These are phyloP conservation scores for Trichoderma sp. DNA, from an alignment of 2,329 filamentous ascomycete genomes.

Conservation along the genomic window DNA sequence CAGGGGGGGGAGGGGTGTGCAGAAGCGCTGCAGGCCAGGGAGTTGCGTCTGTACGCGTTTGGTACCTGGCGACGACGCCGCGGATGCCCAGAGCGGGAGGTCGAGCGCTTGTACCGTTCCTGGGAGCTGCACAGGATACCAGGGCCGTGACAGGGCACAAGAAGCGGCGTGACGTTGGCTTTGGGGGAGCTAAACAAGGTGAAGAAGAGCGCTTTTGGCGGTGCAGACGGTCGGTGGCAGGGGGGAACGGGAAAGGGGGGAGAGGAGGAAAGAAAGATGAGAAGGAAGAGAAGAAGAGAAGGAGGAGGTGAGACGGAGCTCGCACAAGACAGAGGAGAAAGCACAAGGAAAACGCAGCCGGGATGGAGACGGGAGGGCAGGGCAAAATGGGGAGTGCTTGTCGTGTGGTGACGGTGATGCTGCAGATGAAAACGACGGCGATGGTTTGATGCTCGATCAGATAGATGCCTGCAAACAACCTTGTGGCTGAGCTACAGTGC, in stretches of 20 bases:
- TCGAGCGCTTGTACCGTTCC: neutral
- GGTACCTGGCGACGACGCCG: neutral
- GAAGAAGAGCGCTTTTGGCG: neutral
- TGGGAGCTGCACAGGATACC: neutral
- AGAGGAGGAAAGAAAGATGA: neutral
- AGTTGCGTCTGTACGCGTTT: neutral
- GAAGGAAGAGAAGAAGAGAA: neutral
- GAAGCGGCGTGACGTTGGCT: slow-evolving; percentile 14
- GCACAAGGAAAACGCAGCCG: neutral
- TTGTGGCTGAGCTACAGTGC: slow-evolving; percentile 11
- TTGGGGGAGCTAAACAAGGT: neutral
- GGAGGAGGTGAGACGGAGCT: neutral
- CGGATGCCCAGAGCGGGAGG: neutral
- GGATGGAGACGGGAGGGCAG: neutral
- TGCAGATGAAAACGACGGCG: slow-evolving; percentile 16
- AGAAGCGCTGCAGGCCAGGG: slow-evolving; percentile 1
- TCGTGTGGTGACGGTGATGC: neutral
- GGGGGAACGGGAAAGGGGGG: neutral
- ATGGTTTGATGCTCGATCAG: neutral
- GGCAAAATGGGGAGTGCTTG: neutral
- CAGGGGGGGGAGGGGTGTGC: slow-evolving; percentile 5
- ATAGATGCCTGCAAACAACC: slow-evolving; percentile 7
- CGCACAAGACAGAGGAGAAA: neutral
- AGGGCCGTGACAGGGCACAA: slow-evolving; percentile 1
- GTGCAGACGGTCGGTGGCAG: neutral